Percentiles rank a stretch among this genome's conserved stretches.
Evolutionary conservation across 2,329 filamentous ascomycete species (phyloP).

Genomic region (Boeremia exigua): DNA sequence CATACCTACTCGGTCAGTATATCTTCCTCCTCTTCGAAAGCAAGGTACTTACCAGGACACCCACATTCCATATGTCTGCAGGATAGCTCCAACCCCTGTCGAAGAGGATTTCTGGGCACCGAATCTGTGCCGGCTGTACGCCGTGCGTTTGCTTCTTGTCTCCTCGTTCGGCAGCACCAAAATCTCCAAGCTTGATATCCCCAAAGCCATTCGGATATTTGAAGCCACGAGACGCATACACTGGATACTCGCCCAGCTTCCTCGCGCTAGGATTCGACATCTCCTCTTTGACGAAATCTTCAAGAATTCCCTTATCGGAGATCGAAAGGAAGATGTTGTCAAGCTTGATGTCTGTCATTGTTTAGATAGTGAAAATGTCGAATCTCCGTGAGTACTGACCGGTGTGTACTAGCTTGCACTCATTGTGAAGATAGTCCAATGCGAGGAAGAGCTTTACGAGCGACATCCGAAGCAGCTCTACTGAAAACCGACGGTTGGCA

Average conservation of each 20-base stretch:
- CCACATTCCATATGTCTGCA: slow-evolving; percentile 51
- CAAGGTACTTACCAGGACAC: slow-evolving; percentile 36
- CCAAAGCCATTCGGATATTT: slow-evolving; percentile 42
- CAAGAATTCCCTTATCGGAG: slow-evolving; percentile 44
- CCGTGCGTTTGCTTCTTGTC: slow-evolving; percentile 29
- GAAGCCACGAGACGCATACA: slow-evolving; percentile 49
- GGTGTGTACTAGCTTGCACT: slow-evolving; percentile 55
- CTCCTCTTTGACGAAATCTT: slow-evolving; percentile 45
- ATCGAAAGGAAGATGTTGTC: slow-evolving; percentile 52
- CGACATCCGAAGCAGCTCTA: slow-evolving; percentile 47
- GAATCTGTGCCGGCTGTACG: slow-evolving; percentile 46
- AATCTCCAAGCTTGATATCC: slow-evolving; percentile 43
- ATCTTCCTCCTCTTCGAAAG: rapidly evolving
- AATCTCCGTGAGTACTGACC: slow-evolving; percentile 37
- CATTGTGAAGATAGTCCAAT: slow-evolving; percentile 52
- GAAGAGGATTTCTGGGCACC: slow-evolving; percentile 49
- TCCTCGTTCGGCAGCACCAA: slow-evolving; percentile 18
- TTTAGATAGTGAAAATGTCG: not conserved
- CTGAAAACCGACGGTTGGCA: slow-evolving; percentile 46
- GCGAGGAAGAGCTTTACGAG: slow-evolving; percentile 50
- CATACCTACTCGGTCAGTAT: slow-evolving; percentile 36
- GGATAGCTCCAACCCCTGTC: slow-evolving; percentile 44
- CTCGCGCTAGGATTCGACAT: slow-evolving; percentile 47
- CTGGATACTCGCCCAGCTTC: slow-evolving; percentile 41
- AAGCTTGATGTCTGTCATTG: slow-evolving; percentile 50